Conservation (phyloP, 192 early-diverging fungal genomes). For the Podila clonocystis region DNA sequence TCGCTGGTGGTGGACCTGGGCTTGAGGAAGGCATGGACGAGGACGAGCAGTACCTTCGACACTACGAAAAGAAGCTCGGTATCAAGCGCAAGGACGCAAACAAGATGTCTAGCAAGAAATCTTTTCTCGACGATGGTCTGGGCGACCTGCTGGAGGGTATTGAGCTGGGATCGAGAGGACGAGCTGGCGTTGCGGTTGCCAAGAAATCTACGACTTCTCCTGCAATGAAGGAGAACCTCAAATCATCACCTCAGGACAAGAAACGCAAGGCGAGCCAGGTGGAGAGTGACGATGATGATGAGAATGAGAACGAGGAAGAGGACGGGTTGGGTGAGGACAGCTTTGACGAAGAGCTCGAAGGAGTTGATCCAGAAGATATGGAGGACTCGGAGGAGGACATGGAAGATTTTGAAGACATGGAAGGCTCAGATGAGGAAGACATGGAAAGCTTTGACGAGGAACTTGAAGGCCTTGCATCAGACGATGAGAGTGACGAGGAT, state of each 20-base stretch:
- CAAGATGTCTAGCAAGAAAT: slow-evolving; percentile 52
- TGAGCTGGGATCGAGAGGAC: slow-evolving; percentile 31
- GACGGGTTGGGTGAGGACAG: slow-evolving; percentile 24
- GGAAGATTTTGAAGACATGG: slow-evolving; percentile 20
- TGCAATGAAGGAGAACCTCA: background rate
- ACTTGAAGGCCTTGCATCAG: slow-evolving; percentile 15
- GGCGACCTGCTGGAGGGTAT: slow-evolving; percentile 59
- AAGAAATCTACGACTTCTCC: slow-evolving; percentile 1
- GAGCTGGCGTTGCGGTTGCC: background rate
- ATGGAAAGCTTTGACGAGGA: slow-evolving; percentile 51
- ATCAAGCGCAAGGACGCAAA: slow-evolving; percentile 55
- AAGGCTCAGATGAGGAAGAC: slow-evolving; percentile 10
- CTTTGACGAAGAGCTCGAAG: slow-evolving; percentile 43
- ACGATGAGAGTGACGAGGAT: slow-evolving; percentile 23
- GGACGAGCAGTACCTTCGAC: slow-evolving; percentile 61
- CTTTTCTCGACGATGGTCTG: slow-evolving; percentile 61
- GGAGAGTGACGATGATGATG: slow-evolving; percentile 48
- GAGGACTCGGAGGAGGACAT: slow-evolving; percentile 34
- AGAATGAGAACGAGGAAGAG: slow-evolving; percentile 22
- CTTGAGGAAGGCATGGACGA: slow-evolving; percentile 45
- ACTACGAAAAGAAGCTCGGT: slow-evolving; percentile 63
- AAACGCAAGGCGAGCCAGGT: slow-evolving; percentile 26
- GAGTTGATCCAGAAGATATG: slow-evolving; percentile 39
- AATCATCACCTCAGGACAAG: background rate
- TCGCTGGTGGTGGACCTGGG: slow-evolving; percentile 25